These are phyloP conservation scores for Delitschia confertaspora DNA, from an alignment of 495 filamentous ascomycete genomes.

Conservation along the genomic window DNA sequence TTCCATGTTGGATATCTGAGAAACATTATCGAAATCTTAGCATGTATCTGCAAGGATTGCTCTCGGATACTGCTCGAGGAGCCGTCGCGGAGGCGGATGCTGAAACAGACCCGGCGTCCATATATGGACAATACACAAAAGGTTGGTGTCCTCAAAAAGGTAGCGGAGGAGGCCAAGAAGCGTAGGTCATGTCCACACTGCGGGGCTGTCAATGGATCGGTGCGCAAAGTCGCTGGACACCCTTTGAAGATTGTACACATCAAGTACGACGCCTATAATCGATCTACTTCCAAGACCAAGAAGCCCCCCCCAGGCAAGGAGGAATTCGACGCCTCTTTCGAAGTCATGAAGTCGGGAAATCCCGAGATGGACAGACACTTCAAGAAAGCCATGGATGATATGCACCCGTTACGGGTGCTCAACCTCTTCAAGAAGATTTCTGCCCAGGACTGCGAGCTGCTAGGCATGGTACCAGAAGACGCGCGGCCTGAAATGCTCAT, in stretches of 20 bases:
- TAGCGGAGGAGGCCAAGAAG: constrained; percentile 83
- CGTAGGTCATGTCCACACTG: constrained; percentile 68
- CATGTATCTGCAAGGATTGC: constrained; percentile 89
- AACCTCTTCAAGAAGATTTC: constrained; percentile 84
- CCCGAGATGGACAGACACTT: constrained; percentile 82
- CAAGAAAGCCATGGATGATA: constrained; percentile 83
- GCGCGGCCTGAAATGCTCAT: constrained; percentile 94
- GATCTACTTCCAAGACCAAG: constrained; percentile 78
- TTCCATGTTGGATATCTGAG: constrained; percentile 96
- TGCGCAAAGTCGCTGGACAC: constrained; percentile 68
- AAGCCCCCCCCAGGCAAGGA: constrained; percentile 66
- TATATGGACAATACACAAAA: constrained; percentile 79
- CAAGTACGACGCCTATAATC: constrained; percentile 77
- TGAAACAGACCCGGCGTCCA: constrained; percentile 70
- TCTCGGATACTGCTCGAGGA: constrained; percentile 71
- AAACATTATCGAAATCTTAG: constrained; percentile 76
- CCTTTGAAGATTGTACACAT: constrained; percentile 90
- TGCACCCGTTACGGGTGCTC: constrained; percentile 81
- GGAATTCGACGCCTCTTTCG: constrained; percentile 74
- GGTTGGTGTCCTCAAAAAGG: constrained; percentile 68
- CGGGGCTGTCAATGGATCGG: constrained; percentile 69
- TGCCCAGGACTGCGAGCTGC: constrained; percentile 77
- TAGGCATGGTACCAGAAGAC: constrained; percentile 77
- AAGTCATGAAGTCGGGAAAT: constrained; percentile 60
- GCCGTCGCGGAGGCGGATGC: constrained; percentile 56